Evolutionary conservation across 192 early-diverging fungal genomes (phyloP).

Genomic region (Entophlyctis luteolus): DNA sequence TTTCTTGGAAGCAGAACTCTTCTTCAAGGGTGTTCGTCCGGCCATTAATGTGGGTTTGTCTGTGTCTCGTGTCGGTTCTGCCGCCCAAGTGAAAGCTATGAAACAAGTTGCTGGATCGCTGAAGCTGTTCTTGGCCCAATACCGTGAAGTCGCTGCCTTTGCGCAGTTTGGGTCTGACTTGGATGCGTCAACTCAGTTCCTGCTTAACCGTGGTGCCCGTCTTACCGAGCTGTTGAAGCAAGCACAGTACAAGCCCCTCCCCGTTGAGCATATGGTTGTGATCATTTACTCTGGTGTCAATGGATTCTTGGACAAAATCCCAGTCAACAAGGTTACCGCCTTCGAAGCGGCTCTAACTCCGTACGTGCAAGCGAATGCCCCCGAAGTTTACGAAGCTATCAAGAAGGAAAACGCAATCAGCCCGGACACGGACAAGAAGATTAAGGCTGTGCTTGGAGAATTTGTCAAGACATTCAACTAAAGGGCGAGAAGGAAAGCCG

Average conservation of each 20-base stretch:
- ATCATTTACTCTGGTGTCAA: conserved; percentile 99
- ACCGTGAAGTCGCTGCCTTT: conserved; percentile 99
- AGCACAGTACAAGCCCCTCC: conserved; percentile 93
- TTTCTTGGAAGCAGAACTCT: conserved; percentile 99
- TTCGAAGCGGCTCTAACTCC: conserved; percentile 91
- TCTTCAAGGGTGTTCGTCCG: conserved; percentile 99
- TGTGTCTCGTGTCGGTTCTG: conserved; percentile 99
- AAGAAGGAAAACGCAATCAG: conserved; percentile 84
- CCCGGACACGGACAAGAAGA: conserved; percentile 87
- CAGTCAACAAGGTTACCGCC: conserved; percentile 85
- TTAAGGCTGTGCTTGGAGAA: conserved; percentile 70
- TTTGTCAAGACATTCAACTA: conserved; percentile 45
- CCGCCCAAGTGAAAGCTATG: conserved; percentile 99
- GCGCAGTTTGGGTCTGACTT: conserved; percentile 99
- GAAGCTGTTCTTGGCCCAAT: conserved; percentile 95
- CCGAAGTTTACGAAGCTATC: conserved; percentile 84
- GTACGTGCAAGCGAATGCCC: conserved; percentile 82
- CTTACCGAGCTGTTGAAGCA: conserved; percentile 99
- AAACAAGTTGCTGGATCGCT: conserved; percentile 99
- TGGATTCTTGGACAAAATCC: conserved; percentile 98
- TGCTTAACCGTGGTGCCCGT: conserved; percentile 99
- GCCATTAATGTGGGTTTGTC: conserved; percentile 99
- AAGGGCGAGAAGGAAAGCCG: no score
- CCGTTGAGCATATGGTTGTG: conserved; percentile 96
- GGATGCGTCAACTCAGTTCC: conserved; percentile 99